These are phyloP conservation scores for Mycosphaerella sp. DNA, from an alignment of 2,329 filamentous ascomycete genomes.

Conservation along the genomic window DNA sequence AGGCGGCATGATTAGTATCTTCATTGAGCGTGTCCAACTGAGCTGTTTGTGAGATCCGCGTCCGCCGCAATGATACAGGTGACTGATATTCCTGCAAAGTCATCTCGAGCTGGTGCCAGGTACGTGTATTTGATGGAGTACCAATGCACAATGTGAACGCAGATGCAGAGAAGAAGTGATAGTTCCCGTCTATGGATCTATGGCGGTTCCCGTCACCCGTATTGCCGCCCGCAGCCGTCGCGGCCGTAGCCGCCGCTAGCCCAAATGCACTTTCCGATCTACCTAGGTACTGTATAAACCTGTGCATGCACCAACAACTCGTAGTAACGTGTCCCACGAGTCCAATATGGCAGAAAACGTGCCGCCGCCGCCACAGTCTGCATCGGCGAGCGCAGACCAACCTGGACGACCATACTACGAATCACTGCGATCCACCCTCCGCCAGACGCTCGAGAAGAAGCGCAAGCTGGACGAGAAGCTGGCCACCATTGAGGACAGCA, in stretches of 20 bases:
- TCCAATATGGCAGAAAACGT: conserved; percentile 46
- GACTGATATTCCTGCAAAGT: conserved; percentile 29
- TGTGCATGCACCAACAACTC: neutral
- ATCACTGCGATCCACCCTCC: conserved; percentile 60
- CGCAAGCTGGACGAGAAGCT: conserved; percentile 51
- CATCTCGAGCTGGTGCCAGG: conserved; percentile 31
- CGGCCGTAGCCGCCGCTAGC: too few species aligned
- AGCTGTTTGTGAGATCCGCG: too few species aligned
- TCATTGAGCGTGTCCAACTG: neutral
- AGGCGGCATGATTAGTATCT: neutral
- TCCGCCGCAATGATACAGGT: too few species aligned
- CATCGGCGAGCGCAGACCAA: conserved; percentile 39
- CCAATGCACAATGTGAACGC: too few species aligned
- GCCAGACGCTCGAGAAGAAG: conserved; percentile 61
- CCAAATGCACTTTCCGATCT: too few species aligned
- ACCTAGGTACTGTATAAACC: too few species aligned
- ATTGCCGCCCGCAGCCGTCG: too few species aligned
- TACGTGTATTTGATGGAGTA: too few species aligned
- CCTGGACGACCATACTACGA: conserved; percentile 60
- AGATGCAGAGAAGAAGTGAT: too few species aligned
- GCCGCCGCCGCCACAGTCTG: conserved; percentile 31
- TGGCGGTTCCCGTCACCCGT: too few species aligned
- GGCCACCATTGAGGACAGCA: conserved; percentile 64
- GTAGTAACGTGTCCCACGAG: neutral
- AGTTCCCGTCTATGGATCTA: too few species aligned